A percentile compares a stretch with the other conserved stretches of the same genome.
phyloP scores from a whole-genome alignment of 2,329 filamentous ascomycete genomes.

The Pezizomycotina sp. region DNA sequence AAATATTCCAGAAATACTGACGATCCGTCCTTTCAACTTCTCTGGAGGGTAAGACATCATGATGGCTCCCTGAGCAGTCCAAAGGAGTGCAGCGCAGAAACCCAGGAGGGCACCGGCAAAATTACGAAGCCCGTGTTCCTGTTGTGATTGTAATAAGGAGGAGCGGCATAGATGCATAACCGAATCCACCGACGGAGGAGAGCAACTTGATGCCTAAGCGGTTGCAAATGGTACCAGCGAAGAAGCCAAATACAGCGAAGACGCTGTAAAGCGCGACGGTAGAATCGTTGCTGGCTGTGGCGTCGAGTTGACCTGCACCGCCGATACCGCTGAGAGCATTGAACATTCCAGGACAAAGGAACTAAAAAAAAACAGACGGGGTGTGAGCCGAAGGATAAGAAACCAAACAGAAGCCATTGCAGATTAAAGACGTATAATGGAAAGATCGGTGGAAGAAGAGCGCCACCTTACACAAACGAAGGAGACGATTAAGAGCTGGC shows the following conservation, averaged over 20 bases:
- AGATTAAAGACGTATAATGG: constrained; percentile 31
- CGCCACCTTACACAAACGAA: constrained; percentile 37
- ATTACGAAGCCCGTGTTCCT: constrained; percentile 53
- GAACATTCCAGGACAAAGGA: constrained; percentile 26
- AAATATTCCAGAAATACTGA: constrained; percentile 86
- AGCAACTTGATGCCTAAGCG: constrained; percentile 52
- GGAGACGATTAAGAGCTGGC: constrained; percentile 55
- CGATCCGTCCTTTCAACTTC: constrained; percentile 68
- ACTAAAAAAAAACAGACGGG: constrained; percentile 48
- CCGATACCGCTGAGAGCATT: constrained; percentile 26
- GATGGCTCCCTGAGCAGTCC: constrained; percentile 68
- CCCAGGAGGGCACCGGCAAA: constrained; percentile 64
- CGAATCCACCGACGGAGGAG: constrained; percentile 54
- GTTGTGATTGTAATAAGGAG: constrained; percentile 55
- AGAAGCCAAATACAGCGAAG: constrained; percentile 45
- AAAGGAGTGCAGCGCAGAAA: constrained; percentile 62
- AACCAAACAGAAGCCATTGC: constrained; percentile 59
- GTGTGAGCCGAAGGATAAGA: constrained; percentile 40
- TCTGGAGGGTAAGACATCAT: constrained; percentile 84
- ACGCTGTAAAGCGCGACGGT: constrained; percentile 34
- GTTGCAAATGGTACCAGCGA: constrained; percentile 64
- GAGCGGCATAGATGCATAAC: constrained; percentile 56
- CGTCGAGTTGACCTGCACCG: constrained; percentile 23
- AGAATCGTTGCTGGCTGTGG: constrained; percentile 21
- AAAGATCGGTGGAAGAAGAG: no score